phyloP scores from a whole-genome alignment of 2,329 filamentous ascomycete species.

The Celoporthe dispersa region DNA sequence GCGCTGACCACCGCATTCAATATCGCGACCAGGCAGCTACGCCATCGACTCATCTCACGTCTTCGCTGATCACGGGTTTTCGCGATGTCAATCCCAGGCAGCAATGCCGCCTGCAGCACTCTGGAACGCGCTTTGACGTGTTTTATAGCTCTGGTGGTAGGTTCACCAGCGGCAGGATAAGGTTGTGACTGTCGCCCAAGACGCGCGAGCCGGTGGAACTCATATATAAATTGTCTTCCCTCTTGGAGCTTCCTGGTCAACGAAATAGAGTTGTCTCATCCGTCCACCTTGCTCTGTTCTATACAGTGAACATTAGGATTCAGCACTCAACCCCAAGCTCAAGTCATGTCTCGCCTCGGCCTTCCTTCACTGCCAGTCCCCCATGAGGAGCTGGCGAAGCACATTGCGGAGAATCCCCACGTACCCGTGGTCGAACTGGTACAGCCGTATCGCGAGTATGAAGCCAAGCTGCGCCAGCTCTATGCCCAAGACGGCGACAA shows the following conservation, averaged over 20 bases:
- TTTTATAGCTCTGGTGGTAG: not conserved
- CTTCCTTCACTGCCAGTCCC: slow-evolving; percentile 53
- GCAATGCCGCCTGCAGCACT: slow-evolving; percentile 9
- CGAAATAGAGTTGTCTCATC: not conserved
- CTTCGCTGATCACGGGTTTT: slow-evolving; percentile 18
- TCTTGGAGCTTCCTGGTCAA: not conserved
- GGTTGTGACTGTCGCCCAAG: not conserved
- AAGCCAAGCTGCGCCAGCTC: slow-evolving; percentile 66
- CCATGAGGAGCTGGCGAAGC: slow-evolving; percentile 50
- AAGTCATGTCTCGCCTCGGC: slow-evolving; percentile 42
- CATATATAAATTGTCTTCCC: not conserved
- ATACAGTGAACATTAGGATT: not conserved
- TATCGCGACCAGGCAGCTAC: slow-evolving; percentile 13
- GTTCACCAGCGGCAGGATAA: not conserved
- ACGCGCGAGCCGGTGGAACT: not conserved
- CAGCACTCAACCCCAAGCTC: not conserved
- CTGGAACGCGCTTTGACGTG: slow-evolving; percentile 19
- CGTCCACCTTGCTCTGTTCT: not conserved
- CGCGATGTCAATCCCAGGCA: slow-evolving; percentile 22
- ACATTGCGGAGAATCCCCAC: slow-evolving; percentile 60
- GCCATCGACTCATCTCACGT: not conserved
- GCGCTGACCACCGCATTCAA: not conserved
- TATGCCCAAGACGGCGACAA: slow-evolving; percentile 72
- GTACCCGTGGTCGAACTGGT: slow-evolving; percentile 62
- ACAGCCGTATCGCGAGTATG: slow-evolving; percentile 69